Conservation (phyloP, 306 rosid genomes). For the Prunus fruticosa region DNA sequence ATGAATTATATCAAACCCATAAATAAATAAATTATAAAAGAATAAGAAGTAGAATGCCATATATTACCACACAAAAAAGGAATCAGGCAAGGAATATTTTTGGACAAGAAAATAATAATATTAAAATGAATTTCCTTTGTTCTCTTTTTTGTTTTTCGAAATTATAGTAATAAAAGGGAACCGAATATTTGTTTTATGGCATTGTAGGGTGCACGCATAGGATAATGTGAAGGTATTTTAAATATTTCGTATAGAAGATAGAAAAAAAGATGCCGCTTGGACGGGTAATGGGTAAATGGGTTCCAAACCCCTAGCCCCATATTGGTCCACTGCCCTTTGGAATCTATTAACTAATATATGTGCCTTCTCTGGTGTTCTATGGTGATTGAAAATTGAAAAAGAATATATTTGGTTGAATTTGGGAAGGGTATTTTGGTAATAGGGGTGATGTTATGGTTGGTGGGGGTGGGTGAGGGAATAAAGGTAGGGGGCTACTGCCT, state of each 20-base stretch:
- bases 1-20: neutral
- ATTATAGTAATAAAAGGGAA: neutral
- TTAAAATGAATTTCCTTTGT: too few species aligned
- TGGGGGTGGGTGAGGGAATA: slow-evolving; percentile 52
- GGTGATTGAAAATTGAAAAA: neutral
- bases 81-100: neutral
- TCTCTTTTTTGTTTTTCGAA: neutral
- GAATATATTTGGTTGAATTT: neutral
- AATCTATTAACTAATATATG: slow-evolving; percentile 11
- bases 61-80: neutral
- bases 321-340: neutral
- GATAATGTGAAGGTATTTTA: slow-evolving; percentile 1
- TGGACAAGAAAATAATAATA: neutral
- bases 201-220: slow-evolving; percentile 27
- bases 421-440: slow-evolving; percentile 19
- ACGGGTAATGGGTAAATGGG: neutral
- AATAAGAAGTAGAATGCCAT: neutral
- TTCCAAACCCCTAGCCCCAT: neutral
- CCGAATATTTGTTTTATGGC: slow-evolving; percentile 10
- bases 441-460: neutral
- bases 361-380: too few species aligned
- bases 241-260: slow-evolving; percentile 10
- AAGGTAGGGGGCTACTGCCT: slow-evolving; percentile 60
- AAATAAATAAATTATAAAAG: neutral
- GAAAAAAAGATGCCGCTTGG: slow-evolving; percentile 1